Percentiles rank a stretch among this genome's conserved stretches.
Evolutionary conservation across 768 basidiomycete genomes (phyloP).

Genomic region (Bullera alba): DNA sequence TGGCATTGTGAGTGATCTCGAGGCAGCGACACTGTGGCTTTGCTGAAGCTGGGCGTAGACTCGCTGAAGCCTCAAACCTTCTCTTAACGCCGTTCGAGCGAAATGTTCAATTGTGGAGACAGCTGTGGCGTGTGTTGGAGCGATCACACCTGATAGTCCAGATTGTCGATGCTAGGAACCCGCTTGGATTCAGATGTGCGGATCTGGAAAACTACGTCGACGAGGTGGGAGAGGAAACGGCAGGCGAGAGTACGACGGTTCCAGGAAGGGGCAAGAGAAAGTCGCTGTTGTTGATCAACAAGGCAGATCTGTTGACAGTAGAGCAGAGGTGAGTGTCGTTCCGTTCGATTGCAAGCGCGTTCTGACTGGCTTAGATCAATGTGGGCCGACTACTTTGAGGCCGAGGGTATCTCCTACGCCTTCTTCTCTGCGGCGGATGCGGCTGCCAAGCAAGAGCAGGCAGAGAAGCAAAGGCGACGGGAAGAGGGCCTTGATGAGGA

Average conservation of each 20-base stretch:
- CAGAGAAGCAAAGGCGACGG: constrained; percentile 43
- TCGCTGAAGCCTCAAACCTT: constrained; percentile 78
- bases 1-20: constrained; percentile 67
- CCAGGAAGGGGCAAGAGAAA: constrained; percentile 65
- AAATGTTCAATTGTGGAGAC: constrained; percentile 96
- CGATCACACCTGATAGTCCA: constrained; percentile 93
- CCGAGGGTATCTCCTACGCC: constrained; percentile 54
- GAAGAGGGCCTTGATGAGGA: constrained; percentile 57
- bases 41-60: constrained; percentile 50
- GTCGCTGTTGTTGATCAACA: constrained; percentile 84
- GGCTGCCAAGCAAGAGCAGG: constrained; percentile 70
- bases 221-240: constrained; percentile 50
- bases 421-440: constrained; percentile 95
- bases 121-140: constrained; percentile 94
- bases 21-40: not conserved
- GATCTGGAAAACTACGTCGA: constrained; percentile 83
- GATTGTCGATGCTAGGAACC: constrained; percentile 96
- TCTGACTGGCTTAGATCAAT: constrained; percentile 51
- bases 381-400: constrained; percentile 69
- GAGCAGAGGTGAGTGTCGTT: constrained; percentile 63
- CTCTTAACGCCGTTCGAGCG: constrained; percentile 95
- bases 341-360: not conserved
- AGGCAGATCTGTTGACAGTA: constrained; percentile 81
- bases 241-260: constrained; percentile 69
- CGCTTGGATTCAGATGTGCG: constrained; percentile 83